These are phyloP conservation scores for Myriosclerotinia curreyana DNA, from an alignment of 2,329 filamentous ascomycete species.

Conservation along the genomic window DNA sequence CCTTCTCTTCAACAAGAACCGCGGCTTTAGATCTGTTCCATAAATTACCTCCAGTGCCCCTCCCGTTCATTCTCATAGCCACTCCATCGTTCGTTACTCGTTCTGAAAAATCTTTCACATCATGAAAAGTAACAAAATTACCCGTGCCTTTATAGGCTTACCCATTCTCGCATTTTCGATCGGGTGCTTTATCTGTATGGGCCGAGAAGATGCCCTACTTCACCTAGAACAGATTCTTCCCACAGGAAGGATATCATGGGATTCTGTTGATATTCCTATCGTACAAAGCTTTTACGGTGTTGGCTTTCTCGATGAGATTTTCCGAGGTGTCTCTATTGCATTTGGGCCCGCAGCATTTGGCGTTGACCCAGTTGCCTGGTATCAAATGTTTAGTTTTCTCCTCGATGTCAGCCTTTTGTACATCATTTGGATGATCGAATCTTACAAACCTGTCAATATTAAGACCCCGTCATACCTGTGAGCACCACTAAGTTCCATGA, in stretches of 20 bases:
- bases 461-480: background rate
- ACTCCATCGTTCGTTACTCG: no score
- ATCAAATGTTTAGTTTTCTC: conserved; percentile 1
- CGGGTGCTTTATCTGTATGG: background rate
- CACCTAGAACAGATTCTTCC: background rate
- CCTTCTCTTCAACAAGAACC: no score
- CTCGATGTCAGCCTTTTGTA: background rate
- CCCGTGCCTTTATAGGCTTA: background rate
- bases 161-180: background rate
- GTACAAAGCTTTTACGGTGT: background rate
- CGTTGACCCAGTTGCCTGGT: background rate
- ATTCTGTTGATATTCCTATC: background rate
- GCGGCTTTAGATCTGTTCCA: no score
- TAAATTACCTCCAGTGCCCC: no score
- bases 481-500: background rate
- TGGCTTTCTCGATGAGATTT: background rate
- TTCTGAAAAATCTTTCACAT: background rate
- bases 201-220: background rate
- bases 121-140: no score
- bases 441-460: background rate
- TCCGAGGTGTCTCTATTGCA: no score
- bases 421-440: conserved; percentile 6
- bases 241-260: background rate
- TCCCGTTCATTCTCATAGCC: background rate
- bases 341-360: background rate